Percentiles rank a stretch among this genome's conserved stretches.
Conservation (phyloP, 23 red algal species). For the Gracilaria gracilis region DNA sequence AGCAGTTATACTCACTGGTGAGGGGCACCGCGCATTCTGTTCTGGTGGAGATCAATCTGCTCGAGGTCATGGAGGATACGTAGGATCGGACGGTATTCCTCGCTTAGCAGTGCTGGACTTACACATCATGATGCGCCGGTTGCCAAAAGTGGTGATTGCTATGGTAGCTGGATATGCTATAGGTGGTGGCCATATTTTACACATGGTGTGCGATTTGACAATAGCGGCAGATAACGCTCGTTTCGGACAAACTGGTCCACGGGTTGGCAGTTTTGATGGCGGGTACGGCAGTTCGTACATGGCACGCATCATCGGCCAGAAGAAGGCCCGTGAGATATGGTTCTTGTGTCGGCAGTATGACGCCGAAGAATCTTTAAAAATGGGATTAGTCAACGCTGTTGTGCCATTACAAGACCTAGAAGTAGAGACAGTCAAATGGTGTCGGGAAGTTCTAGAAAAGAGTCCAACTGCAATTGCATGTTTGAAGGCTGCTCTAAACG, state of each 20-base stretch:
- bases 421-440: constrained; percentile 78
- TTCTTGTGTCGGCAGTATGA: constrained; percentile 82
- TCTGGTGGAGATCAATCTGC: constrained; percentile 83
- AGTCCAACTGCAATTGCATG: constrained; percentile 87
- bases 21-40: constrained; percentile 76
- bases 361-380: constrained; percentile 67
- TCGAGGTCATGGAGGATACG: constrained; percentile 76
- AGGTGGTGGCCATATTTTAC: constrained; percentile 94
- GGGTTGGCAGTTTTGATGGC: constrained; percentile 92
- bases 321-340: constrained; percentile 94
- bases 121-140: constrained; percentile 81
- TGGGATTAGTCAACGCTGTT: constrained; percentile 91
- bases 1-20: constrained; percentile 76
- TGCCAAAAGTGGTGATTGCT: constrained; percentile 92
- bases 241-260: constrained; percentile 91
- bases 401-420: constrained; percentile 70
- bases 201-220: constrained; percentile 92
- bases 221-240: constrained; percentile 88
- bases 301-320: constrained; percentile 87
- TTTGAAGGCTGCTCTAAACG: constrained; percentile 96
- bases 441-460: constrained; percentile 70
- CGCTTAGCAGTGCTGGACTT: constrained; percentile 82
- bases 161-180: constrained; percentile 94
- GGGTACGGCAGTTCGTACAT: constrained; percentile 85
- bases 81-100: constrained; percentile 67